These are phyloP conservation scores for Volvox africanus DNA, from an alignment of 139 green algal genomes.

Conservation along the genomic window DNA sequence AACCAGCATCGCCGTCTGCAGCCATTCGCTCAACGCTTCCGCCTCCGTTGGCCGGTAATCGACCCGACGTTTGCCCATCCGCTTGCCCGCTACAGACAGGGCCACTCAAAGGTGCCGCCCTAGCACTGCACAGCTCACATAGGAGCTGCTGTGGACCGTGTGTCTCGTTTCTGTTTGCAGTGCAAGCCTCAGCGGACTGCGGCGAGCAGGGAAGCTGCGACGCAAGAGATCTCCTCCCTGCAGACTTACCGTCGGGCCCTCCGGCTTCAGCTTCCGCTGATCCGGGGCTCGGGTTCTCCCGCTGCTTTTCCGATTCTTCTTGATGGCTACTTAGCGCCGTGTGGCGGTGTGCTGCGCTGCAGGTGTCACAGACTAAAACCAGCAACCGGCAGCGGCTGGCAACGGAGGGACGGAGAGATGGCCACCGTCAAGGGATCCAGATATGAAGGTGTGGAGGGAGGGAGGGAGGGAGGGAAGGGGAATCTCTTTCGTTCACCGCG, in stretches of 20 bases:
- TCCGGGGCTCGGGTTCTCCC: background rate
- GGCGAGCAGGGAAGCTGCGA: background rate
- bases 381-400: constrained; percentile 56
- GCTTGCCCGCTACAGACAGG: no score
- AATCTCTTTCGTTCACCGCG: no score
- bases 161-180: background rate
- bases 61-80: background rate
- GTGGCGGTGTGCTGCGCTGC: background rate
- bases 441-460: background rate
- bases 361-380: constrained; percentile 56
- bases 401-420: background rate
- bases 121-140: background rate
- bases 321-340: background rate
- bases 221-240: background rate
- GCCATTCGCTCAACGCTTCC: background rate
- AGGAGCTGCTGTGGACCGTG: background rate
- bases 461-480: constrained; percentile 4
- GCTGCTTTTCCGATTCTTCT: background rate
- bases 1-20: background rate
- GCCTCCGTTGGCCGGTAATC: background rate
- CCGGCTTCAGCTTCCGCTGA: no score
- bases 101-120: no score
- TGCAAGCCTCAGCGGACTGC: no score
- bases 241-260: background rate
- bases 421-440: background rate